These are phyloP conservation scores for Cercophora scortea DNA, from an alignment of 495 filamentous ascomycete species.

Conservation along the genomic window DNA sequence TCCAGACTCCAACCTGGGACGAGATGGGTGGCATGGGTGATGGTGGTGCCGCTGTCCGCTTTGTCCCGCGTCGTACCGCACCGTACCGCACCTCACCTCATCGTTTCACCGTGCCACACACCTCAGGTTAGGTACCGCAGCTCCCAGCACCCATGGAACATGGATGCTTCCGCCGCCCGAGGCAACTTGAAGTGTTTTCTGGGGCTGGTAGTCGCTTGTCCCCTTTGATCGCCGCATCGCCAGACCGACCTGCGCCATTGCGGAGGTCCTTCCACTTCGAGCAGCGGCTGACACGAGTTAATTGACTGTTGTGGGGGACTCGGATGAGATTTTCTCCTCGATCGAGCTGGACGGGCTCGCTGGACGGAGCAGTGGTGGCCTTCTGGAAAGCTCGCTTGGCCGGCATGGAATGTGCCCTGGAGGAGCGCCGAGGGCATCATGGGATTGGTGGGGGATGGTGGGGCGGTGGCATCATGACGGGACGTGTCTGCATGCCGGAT, in stretches of 20 bases:
- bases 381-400: neutral
- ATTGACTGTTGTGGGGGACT: constrained; percentile 7
- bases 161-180: too few species aligned
- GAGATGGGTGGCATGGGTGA: neutral
- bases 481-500: too few species aligned
- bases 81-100: neutral
- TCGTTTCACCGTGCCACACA: neutral
- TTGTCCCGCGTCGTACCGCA: neutral
- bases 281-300: constrained; percentile 15
- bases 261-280: constrained; percentile 9
- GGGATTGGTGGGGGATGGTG: neutral
- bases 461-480: neutral
- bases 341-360: neutral
- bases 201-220: too few species aligned
- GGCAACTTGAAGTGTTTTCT: too few species aligned
- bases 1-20: too few species aligned
- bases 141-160: too few species aligned
- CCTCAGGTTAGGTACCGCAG: too few species aligned
- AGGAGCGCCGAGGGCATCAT: neutral
- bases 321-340: constrained; percentile 4
- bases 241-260: constrained; percentile 2
- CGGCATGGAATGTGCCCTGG: neutral
- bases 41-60: neutral
- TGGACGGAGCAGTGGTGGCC: neutral
- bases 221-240: neutral